Conservation (phyloP, 78 protist species). For the Emiliania huxleyi region DNA sequence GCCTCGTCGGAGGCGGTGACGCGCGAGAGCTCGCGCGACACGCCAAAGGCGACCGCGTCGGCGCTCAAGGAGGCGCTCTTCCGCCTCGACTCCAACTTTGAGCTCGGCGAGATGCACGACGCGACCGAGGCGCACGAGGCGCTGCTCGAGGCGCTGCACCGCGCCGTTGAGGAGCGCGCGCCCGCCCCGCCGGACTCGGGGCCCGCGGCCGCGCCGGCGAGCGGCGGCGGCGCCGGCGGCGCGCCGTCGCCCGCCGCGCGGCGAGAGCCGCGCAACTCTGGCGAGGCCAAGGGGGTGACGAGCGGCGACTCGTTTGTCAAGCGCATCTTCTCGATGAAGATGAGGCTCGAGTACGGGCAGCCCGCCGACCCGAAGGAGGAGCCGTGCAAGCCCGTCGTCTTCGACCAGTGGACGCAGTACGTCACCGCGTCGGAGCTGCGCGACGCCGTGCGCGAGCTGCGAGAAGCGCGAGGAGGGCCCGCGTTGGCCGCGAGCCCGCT, state of each 20-base stretch:
- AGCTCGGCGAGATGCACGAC: slow-evolving; percentile 1
- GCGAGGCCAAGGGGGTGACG: background rate
- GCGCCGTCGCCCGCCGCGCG: background rate
- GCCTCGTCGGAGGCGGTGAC: background rate
- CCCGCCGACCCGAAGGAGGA: background rate
- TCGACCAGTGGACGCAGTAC: slow-evolving; percentile 17
- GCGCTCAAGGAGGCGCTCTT: background rate
- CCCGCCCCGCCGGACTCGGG: background rate
- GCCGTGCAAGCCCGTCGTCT: background rate
- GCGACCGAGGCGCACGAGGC: slow-evolving; percentile 14
- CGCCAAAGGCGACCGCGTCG: background rate
- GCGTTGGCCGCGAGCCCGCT: background rate
- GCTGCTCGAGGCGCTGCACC: slow-evolving; percentile 14
- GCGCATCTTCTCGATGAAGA: background rate
- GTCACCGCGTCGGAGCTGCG: background rate
- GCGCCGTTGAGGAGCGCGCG: background rate
- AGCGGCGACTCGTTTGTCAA: background rate
- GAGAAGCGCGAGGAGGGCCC: no score
- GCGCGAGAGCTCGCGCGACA: no score
- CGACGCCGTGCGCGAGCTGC: background rate
- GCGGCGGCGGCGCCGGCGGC: background rate
- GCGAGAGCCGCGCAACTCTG: background rate
- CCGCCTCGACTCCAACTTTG: background rate
- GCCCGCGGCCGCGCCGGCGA: background rate
- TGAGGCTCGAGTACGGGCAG: background rate